A percentile compares a stretch with the other conserved stretches of the same genome.
phyloP scores from a whole-genome alignment of 1,139 yeast species.

The Sugiyamaella novakii region DNA sequence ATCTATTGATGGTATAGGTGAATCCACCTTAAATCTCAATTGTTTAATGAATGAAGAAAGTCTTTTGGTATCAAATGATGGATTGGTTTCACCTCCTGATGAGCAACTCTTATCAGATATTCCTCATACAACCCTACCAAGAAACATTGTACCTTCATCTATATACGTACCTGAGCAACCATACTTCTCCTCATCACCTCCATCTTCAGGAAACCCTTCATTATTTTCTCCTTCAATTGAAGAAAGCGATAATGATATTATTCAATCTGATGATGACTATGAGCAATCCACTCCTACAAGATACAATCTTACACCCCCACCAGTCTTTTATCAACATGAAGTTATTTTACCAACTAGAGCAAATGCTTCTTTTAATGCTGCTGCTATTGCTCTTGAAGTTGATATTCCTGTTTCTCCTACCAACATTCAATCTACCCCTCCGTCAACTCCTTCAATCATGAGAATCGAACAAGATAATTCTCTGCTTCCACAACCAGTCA shows the following conservation, averaged over 20 bases:
- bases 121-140: background rate
- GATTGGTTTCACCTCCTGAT: constrained; percentile 8
- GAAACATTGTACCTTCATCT: background rate
- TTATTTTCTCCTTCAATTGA: constrained; percentile 1
- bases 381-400: background rate
- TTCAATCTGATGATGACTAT: constrained; percentile 3
- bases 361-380: too few species aligned
- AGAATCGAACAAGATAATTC: too few species aligned
- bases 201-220: background rate
- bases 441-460: background rate
- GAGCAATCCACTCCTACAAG: background rate
- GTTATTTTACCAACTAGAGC: too few species aligned
- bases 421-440: background rate
- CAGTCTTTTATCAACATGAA: background rate
- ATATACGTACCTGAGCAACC: constrained; percentile 1
- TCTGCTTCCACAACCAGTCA: background rate
- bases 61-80: background rate
- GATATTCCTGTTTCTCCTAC: constrained; percentile 1
- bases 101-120: constrained; percentile 1
- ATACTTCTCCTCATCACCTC: background rate
- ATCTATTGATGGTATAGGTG: constrained; percentile 6
- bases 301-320: background rate
- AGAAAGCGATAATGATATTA: constrained; percentile 1
- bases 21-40: constrained; percentile 10
- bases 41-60: background rate